Conservation (phyloP, 2,329 filamentous ascomycete genomes). For the Colletotrichum sp. region DNA sequence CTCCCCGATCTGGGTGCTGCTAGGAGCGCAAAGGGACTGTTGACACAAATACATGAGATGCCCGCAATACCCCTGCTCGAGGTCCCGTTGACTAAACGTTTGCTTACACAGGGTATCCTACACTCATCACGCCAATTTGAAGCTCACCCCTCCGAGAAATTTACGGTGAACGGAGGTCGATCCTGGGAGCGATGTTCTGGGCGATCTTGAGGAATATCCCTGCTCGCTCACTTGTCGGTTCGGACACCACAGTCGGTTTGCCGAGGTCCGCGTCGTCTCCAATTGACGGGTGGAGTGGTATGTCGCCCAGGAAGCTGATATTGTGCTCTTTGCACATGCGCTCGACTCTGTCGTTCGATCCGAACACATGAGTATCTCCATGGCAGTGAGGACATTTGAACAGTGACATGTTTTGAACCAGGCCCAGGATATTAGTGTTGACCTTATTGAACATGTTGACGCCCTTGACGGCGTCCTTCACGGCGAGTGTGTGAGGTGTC, state of each 20-base stretch:
- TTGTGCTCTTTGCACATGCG: conserved; percentile 73
- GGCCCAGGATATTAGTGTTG: conserved; percentile 78
- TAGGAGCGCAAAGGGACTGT: not conserved
- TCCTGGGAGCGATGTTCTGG: conserved; percentile 52
- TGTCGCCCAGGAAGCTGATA: conserved; percentile 84
- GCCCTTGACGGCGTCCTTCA: conserved; percentile 90
- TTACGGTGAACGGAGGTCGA: conserved; percentile 29
- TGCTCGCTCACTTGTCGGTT: conserved; percentile 77
- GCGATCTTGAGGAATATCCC: conserved; percentile 76
- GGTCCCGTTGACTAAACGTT: conserved; percentile 17
- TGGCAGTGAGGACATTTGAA: conserved; percentile 83
- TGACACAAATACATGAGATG: conserved; percentile 22
- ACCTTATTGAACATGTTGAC: conserved; percentile 93
- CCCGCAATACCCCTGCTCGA: conserved; percentile 13
- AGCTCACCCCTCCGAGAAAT: not conserved
- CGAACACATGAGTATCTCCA: conserved; percentile 78
- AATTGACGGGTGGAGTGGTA: conserved; percentile 85
- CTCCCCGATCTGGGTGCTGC: not conserved
- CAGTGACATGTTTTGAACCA: conserved; percentile 91
- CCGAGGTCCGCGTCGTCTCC: conserved; percentile 88
- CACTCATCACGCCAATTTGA: not conserved
- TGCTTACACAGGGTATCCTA: conserved; percentile 19
- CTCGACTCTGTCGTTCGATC: conserved; percentile 67
- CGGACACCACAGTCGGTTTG: conserved; percentile 87
- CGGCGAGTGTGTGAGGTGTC: conserved; percentile 90